These are phyloP conservation scores for Globisporangium rhizosaccharum DNA, from an alignment of 352 stramenopile genomes.

Conservation along the genomic window DNA sequence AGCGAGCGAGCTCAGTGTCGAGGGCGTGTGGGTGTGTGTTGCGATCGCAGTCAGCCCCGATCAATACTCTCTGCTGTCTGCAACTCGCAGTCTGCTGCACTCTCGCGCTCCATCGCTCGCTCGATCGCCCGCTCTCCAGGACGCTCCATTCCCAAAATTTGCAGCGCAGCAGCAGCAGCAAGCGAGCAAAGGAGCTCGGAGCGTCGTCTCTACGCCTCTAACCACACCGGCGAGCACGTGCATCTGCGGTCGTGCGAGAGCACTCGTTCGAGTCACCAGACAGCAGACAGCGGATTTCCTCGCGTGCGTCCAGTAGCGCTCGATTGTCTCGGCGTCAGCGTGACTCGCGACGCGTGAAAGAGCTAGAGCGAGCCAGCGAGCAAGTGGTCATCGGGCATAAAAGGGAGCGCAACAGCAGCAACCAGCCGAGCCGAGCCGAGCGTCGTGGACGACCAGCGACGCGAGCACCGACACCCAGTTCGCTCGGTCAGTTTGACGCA, in stretches of 20 bases:
- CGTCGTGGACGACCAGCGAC: conserved; percentile 1
- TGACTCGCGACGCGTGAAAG: neutral
- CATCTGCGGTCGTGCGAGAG: too few species aligned
- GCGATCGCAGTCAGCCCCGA: neutral
- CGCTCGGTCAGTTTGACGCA: neutral
- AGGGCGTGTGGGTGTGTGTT: neutral
- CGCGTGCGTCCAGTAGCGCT: neutral
- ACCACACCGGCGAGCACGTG: neutral
- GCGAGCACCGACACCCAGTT: neutral
- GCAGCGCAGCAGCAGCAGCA: neutral
- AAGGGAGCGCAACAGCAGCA: conserved; percentile 1
- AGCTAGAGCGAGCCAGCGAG: conserved; percentile 1
- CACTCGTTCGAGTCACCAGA: neutral
- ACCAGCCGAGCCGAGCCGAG: neutral
- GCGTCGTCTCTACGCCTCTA: neutral
- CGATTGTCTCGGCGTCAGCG: too few species aligned
- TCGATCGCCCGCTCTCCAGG: too few species aligned
- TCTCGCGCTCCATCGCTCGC: too few species aligned
- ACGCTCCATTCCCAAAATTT: neutral
- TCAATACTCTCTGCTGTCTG: neutral
- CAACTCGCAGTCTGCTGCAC: neutral
- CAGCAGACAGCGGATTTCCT: neutral
- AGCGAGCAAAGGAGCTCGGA: neutral
- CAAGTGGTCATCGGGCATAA: conserved; percentile 1
- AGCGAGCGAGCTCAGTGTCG: neutral